These are phyloP conservation scores for Diaporthe citriasiana DNA, from an alignment of 2,329 filamentous ascomycete genomes.

Conservation along the genomic window DNA sequence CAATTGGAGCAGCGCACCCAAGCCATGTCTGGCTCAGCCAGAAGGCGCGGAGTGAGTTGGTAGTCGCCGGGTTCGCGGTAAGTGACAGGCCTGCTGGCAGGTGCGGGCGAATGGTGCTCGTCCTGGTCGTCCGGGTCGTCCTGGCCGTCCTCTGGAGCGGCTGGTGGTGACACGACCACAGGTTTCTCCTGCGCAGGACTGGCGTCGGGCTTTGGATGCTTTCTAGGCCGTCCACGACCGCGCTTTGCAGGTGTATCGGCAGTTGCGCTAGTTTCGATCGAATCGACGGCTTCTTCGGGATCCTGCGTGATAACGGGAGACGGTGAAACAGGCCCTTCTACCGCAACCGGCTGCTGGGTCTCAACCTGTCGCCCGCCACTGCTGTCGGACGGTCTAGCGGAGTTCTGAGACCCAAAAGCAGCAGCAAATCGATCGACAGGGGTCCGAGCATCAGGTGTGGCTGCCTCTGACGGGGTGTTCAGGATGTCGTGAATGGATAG, in stretches of 20 bases:
- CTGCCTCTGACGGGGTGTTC: slow-evolving; percentile 36
- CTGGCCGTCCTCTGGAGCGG: background rate
- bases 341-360: background rate
- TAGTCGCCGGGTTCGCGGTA: slow-evolving; percentile 81
- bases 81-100: slow-evolving; percentile 45
- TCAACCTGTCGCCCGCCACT: background rate
- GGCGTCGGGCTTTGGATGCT: slow-evolving; percentile 49
- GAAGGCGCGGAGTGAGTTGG: slow-evolving; percentile 81
- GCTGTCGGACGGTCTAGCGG: background rate
- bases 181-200: background rate
- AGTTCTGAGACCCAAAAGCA: slow-evolving; percentile 23
- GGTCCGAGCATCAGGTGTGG: slow-evolving; percentile 27
- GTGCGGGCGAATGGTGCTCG: background rate
- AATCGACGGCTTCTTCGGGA: slow-evolving; percentile 3
- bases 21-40: slow-evolving; percentile 80
- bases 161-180: slow-evolving; percentile 36
- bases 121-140: background rate
- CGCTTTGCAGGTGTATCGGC: slow-evolving; percentile 45
- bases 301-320: background rate
- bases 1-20: slow-evolving; percentile 95
- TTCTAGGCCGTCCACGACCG: slow-evolving; percentile 47
- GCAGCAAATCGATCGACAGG: slow-evolving; percentile 35
- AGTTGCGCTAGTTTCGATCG: slow-evolving; percentile 12
- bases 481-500: slow-evolving; percentile 40
- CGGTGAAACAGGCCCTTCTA: background rate